phyloP scores from a whole-genome alignment of 345 rosid species.

The Gossypium turneri region DNA sequence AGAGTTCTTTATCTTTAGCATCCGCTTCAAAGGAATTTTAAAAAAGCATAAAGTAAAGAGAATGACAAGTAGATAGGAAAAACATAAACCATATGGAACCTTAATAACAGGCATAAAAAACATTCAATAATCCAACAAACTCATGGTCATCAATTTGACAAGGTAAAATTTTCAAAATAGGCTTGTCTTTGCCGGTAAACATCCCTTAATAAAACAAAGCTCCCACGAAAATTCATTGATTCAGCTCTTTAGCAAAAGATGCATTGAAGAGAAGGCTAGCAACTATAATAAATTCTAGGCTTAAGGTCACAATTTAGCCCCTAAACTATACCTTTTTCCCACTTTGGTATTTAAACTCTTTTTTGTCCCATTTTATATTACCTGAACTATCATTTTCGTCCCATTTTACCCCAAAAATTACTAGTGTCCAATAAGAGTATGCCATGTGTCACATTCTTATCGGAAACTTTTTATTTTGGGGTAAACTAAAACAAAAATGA shows the following conservation, averaged over 20 bases:
- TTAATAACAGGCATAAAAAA: background rate
- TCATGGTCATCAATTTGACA: background rate
- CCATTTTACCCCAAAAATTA: too few species aligned
- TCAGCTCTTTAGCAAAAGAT: background rate
- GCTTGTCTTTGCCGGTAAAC: background rate
- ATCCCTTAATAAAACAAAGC: background rate
- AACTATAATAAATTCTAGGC: background rate
- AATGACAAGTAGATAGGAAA: background rate
- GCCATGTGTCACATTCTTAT: too few species aligned
- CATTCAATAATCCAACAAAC: background rate
- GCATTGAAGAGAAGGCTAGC: conserved; percentile 1
- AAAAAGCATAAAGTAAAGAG: background rate
- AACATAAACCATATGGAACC: background rate
- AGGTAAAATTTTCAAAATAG: background rate
- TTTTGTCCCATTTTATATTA: too few species aligned
- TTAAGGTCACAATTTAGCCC: too few species aligned
- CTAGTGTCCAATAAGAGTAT: too few species aligned
- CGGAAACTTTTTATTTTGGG: too few species aligned
- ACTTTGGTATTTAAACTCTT: too few species aligned
- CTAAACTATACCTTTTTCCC: too few species aligned
- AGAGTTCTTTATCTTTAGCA: background rate
- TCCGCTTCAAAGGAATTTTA: background rate
- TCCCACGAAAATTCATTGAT: background rate
- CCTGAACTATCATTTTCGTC: too few species aligned
- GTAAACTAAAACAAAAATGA: too few species aligned